These are phyloP conservation scores for Eimeria necatrix DNA, from an alignment of 169 alveolate species.

Conservation along the genomic window DNA sequence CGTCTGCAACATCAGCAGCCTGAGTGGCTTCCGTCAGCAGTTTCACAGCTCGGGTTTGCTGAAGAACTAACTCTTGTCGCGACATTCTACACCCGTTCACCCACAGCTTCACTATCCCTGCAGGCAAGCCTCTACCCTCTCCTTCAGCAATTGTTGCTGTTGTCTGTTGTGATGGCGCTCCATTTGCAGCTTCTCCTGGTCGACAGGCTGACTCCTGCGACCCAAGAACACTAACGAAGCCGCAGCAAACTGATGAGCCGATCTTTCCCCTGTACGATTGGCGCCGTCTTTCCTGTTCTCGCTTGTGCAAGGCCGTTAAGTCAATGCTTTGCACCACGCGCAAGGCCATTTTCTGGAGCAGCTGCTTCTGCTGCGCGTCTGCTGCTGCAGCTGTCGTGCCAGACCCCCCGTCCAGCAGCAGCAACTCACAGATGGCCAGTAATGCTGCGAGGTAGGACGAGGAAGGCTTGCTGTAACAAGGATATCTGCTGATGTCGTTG, in stretches of 20 bases:
- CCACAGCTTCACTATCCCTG: constrained; percentile 48
- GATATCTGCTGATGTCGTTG: constrained; percentile 42
- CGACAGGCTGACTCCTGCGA: background rate
- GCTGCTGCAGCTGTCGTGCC: constrained; percentile 1
- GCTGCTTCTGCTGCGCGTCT: constrained; percentile 12
- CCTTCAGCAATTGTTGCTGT: background rate
- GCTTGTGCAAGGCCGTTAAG: constrained; percentile 12
- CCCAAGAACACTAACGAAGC: constrained; percentile 43
- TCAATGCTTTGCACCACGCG: constrained; percentile 24
- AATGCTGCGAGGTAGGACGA: constrained; percentile 38
- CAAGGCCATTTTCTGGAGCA: constrained; percentile 28
- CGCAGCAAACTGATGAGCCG: background rate
- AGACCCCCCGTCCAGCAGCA: constrained; percentile 51
- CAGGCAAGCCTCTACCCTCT: constrained; percentile 21
- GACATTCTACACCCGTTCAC: constrained; percentile 43
- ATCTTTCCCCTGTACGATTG: background rate
- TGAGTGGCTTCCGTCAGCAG: constrained; percentile 50
- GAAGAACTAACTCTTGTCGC: constrained; percentile 50
- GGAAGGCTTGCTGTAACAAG: constrained; percentile 67
- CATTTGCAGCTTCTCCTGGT: background rate
- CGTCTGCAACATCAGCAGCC: constrained; percentile 54
- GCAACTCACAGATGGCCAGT: constrained; percentile 66
- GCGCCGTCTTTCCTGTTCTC: constrained; percentile 7
- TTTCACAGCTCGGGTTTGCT: constrained; percentile 69
- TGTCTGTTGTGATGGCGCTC: constrained; percentile 16